A percentile compares a stretch with the other conserved stretches of the same genome.
These are phyloP conservation scores for Aureobasidium mangrovei DNA, from an alignment of 2,329 filamentous ascomycete species.

Conservation along the genomic window DNA sequence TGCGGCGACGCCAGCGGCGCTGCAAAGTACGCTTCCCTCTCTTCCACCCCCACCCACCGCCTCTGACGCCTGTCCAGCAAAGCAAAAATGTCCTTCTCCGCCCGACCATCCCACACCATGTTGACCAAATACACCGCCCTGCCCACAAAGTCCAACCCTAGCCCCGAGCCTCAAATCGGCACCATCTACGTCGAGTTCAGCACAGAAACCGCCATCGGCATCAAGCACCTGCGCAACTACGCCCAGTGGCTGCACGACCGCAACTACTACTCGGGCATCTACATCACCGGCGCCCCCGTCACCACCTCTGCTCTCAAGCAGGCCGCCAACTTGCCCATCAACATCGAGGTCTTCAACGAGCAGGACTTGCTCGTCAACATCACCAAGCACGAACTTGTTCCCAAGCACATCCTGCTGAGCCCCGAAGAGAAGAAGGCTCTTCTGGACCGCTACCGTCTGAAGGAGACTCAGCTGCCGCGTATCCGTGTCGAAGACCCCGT, in stretches of 20 bases:
- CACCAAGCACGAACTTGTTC: slow-evolving; percentile 93
- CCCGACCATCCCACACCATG: slow-evolving; percentile 76
- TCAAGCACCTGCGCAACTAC: slow-evolving; percentile 86
- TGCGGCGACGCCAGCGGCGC: slow-evolving; percentile 66
- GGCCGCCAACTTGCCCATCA: slow-evolving; percentile 64
- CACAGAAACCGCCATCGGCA: slow-evolving; percentile 67
- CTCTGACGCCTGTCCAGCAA: slow-evolving; percentile 49
- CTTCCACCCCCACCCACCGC: not conserved
- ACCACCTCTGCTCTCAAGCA: slow-evolving; percentile 84
- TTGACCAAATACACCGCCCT: slow-evolving; percentile 71
- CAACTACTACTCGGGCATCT: slow-evolving; percentile 82
- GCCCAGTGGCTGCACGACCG: slow-evolving; percentile 71
- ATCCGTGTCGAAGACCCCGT: slow-evolving; percentile 90
- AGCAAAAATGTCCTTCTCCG: slow-evolving; percentile 76
- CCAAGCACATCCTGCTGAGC: slow-evolving; percentile 83
- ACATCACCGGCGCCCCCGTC: slow-evolving; percentile 74
- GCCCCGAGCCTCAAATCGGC: slow-evolving; percentile 59
- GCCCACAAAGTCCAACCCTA: slow-evolving; percentile 58
- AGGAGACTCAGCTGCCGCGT: slow-evolving; percentile 92
- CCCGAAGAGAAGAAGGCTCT: slow-evolving; percentile 80
- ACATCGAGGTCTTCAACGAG: slow-evolving; percentile 92
- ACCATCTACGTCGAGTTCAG: slow-evolving; percentile 93
- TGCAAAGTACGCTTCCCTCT: slow-evolving; percentile 52
- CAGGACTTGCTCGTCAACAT: slow-evolving; percentile 96
- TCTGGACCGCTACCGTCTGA: slow-evolving; percentile 82